Conservation (phyloP, 2,329 filamentous ascomycete species). For the Drechslerella stenobrocha region DNA sequence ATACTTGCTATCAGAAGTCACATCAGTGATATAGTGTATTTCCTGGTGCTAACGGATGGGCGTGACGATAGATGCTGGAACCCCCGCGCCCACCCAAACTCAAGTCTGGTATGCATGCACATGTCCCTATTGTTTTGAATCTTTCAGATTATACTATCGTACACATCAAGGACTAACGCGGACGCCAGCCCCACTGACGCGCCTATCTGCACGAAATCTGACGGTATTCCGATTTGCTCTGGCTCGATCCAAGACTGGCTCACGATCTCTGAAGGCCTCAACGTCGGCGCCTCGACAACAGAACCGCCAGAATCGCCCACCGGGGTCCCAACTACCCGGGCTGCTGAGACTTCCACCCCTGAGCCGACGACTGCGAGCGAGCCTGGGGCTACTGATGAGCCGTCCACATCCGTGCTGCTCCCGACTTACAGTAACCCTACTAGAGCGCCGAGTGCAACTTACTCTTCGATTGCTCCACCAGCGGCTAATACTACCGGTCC, state of each 20-base stretch:
- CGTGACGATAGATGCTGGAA: conserved; percentile 26
- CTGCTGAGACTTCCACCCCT: neutral
- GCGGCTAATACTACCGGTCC: neutral
- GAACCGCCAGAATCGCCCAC: neutral
- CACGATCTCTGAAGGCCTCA: conserved; percentile 25
- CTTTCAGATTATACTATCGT: neutral
- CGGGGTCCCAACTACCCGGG: too few relatives aligned
- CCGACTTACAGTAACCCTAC: neutral
- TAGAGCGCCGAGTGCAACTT: neutral
- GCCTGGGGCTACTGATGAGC: too few relatives aligned
- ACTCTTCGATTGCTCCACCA: conserved; percentile 6
- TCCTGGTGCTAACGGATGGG: neutral
- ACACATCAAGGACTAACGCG: neutral
- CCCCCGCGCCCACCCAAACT: conserved; percentile 20
- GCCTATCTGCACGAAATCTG: conserved; percentile 32
- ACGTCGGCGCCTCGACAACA: conserved; percentile 5
- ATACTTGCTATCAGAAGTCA: neutral
- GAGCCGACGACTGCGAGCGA: neutral
- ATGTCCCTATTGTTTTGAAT: neutral
- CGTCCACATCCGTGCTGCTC: too few relatives aligned
- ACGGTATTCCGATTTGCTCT: conserved; percentile 34
- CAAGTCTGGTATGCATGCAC: conserved; percentile 33
- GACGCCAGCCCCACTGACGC: conserved; percentile 32
- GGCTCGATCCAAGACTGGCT: conserved; percentile 30
- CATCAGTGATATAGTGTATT: neutral